Percentiles rank a stretch among this genome's conserved stretches.
Conservation (phyloP, 2,329 filamentous ascomycete species). For the Emmonsiellopsis sp. region DNA sequence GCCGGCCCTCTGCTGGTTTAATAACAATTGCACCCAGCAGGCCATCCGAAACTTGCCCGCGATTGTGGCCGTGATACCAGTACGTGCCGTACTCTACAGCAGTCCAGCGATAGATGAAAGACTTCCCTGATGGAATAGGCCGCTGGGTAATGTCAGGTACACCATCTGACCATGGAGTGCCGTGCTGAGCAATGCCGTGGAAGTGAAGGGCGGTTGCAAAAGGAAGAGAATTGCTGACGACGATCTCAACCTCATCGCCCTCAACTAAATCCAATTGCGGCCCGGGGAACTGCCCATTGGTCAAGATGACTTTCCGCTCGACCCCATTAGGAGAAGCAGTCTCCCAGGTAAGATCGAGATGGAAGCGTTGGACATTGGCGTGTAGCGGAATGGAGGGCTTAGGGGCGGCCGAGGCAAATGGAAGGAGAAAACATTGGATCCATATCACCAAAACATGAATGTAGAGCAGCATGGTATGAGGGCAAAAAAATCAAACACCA, state of each 20-base stretch:
- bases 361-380: background rate
- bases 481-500: background rate
- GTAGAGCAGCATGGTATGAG: background rate
- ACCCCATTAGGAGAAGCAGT: conserved; percentile 16
- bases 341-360: conserved; percentile 6
- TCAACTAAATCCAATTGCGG: conserved; percentile 10
- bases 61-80: conserved; percentile 31
- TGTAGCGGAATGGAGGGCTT: background rate
- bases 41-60: conserved; percentile 47
- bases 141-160: conserved; percentile 13
- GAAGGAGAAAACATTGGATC: background rate
- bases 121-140: conserved; percentile 13
- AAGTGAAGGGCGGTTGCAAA: conserved; percentile 13
- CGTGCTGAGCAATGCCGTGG: conserved; percentile 28
- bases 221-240: conserved; percentile 11
- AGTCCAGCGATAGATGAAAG: conserved; percentile 23
- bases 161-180: conserved; percentile 15
- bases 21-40: conserved; percentile 45
- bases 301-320: conserved; percentile 10
- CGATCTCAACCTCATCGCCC: conserved; percentile 9
- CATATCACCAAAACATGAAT: background rate
- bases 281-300: conserved; percentile 13
- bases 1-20: conserved; percentile 19
- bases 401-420: background rate
- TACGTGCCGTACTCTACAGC: conserved; percentile 28